Conservation (phyloP, 805 yeast genomes). For the Sugiyamaella lignohabitans region DNA sequence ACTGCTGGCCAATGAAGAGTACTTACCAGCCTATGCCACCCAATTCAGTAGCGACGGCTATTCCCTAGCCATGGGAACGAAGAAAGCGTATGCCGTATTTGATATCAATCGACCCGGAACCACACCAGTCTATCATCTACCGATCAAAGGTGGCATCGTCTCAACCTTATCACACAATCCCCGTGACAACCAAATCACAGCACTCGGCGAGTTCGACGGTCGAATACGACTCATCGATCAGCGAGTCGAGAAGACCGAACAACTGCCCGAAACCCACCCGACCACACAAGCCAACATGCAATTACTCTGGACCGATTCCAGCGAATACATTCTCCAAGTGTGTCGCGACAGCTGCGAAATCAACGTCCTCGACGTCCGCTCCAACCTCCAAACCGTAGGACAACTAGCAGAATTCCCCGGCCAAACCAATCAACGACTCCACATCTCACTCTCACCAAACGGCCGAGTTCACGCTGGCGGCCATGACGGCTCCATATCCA, state of each 20-base stretch:
- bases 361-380: slow-evolving; percentile 20
- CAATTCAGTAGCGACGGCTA: slow-evolving; percentile 1
- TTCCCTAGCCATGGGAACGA: slow-evolving; percentile 12
- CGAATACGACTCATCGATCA: not conserved
- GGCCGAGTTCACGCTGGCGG: slow-evolving; percentile 17
- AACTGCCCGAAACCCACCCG: not conserved
- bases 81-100: slow-evolving; percentile 11
- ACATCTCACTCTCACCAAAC: slow-evolving; percentile 5
- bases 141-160: slow-evolving; percentile 3
- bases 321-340: slow-evolving; percentile 15
- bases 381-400: slow-evolving; percentile 18
- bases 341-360: slow-evolving; percentile 16
- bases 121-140: not conserved
- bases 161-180: slow-evolving; percentile 7
- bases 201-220: slow-evolving; percentile 12
- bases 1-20: slow-evolving; percentile 13
- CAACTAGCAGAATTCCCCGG: slow-evolving; percentile 15
- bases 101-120: slow-evolving; percentile 11
- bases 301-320: slow-evolving; percentile 19
- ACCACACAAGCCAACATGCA: slow-evolving; percentile 18
- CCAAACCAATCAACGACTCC: slow-evolving; percentile 21
- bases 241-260: not conserved
- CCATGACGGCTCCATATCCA: slow-evolving; percentile 5
- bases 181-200: not conserved
- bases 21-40: slow-evolving; percentile 8